Evolutionary conservation across 148 eudicot species (phyloP).

Genomic region (Silene latifolia): DNA sequence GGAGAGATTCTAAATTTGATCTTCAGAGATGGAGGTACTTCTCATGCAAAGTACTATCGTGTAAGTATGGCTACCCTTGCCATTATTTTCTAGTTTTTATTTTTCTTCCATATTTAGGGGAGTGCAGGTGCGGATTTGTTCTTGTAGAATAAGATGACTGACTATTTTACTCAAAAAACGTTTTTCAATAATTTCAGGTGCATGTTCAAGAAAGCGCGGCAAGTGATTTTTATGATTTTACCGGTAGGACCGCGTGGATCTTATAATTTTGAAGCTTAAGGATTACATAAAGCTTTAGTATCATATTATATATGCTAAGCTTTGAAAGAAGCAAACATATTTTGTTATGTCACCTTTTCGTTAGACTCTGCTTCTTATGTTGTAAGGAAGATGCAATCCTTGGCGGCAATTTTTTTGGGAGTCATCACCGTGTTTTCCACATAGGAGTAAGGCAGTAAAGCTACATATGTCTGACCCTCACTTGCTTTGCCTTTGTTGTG

Average conservation of each 20-base stretch:
- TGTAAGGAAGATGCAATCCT: neutral
- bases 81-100: neutral
- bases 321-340: neutral
- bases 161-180: slow-evolving; percentile 10
- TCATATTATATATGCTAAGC: neutral
- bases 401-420: too few relatives aligned
- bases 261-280: neutral
- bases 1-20: slow-evolving; percentile 72
- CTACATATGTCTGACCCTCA: neutral
- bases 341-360: neutral
- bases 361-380: neutral
- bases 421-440: neutral
- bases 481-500: neutral
- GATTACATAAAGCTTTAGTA: neutral
- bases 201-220: slow-evolving; percentile 77
- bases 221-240: slow-evolving; percentile 42
- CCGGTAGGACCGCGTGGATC: slow-evolving; percentile 35
- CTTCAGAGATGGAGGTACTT: slow-evolving; percentile 65
- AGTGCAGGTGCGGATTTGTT: neutral
- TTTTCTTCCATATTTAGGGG: slow-evolving; percentile 1
- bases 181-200: slow-evolving; percentile 45
- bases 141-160: slow-evolving; percentile 15
- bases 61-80: slow-evolving; percentile 43
- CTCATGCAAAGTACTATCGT: slow-evolving; percentile 87
- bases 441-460: too few relatives aligned